Evolutionary conservation across 2,329 filamentous ascomycete species (phyloP), one percentile per base, ranked within the genome.

Genomic region (Monosporascus sp.): DNA sequence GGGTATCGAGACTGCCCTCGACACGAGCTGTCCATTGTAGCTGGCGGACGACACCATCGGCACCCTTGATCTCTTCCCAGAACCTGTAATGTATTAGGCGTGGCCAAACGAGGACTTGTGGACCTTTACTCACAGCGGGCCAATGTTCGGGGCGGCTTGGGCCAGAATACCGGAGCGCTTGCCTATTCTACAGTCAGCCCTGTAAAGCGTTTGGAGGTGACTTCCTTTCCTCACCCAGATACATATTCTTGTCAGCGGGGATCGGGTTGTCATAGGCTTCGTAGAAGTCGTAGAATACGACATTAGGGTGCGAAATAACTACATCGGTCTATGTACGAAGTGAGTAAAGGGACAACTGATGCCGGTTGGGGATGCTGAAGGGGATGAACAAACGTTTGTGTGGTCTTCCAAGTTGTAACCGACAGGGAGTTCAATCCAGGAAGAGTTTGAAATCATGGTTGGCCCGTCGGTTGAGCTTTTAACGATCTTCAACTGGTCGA

Each of bases 1-100:
- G 53, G 20, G 60, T 59, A 50, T 73, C 76, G 46, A 76, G 72
- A 39, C 78, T 77, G 27, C 76, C 79, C 57, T 86, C 83, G 25
- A 86, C 82, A 57, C 84, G 78, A 44, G 83, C 78, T 9, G 84
- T 87, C 75, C 81, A 88, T 64, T 88, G 84, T 18, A 87, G 71
- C 60, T 85, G 81, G 47, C 84, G 77, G 8, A 79, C 76, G 51
- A 84, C 78, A 25, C 82, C 82, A 59, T 89, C 84, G 2, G 69
- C 68, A 25, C 77, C 77, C 34, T 66, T 70, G 62, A 85, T 77
- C 55, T 83, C 77, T 56, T 85, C 82, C 75, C 78, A 85, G 65
- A 78, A 70, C 56, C 66, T 68, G 25, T 5, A 48, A n/a, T 1
- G 11, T 36, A 31, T 60, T 51, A 59, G 54, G 38, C 45, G 3